phyloP scores from a whole-genome alignment of 805 yeast species.

The Gaillardinia entomophila region DNA sequence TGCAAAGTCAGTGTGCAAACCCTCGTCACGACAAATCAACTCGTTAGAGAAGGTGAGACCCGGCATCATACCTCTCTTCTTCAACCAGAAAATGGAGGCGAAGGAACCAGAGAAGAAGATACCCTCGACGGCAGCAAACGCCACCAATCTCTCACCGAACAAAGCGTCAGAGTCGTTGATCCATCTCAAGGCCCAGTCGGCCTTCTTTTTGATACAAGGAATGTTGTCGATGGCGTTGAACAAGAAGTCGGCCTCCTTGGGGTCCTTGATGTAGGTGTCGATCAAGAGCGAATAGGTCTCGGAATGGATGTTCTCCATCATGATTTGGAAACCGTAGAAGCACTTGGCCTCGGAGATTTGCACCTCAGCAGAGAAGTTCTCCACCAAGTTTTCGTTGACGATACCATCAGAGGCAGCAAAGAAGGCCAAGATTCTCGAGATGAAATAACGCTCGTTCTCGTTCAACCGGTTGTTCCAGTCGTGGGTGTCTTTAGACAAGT shows the following conservation, averaged over 20 bases:
- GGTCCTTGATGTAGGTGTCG: conserved; percentile 94
- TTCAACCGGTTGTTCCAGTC: conserved; percentile 91
- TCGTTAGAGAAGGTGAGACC: conserved; percentile 97
- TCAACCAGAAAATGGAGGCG: conserved; percentile 97
- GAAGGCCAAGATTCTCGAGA: conserved; percentile 91
- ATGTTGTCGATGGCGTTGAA: conserved; percentile 95
- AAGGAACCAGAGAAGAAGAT: conserved; percentile 97
- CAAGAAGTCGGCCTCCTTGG: conserved; percentile 83
- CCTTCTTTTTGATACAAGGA: conserved; percentile 94
- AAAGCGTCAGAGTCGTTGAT: conserved; percentile 81
- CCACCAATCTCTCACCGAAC: conserved; percentile 93
- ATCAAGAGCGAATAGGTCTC: conserved; percentile 94
- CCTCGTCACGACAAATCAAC: conserved; percentile 97
- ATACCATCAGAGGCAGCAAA: conserved; percentile 99
- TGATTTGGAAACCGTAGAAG: conserved; percentile 98
- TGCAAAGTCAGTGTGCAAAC: conserved; percentile 97
- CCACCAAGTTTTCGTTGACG: conserved; percentile 95
- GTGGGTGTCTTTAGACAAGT: conserved; percentile 80
- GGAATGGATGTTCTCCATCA: conserved; percentile 99
- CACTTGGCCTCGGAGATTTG: conserved; percentile 97
- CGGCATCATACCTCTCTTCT: conserved; percentile 98
- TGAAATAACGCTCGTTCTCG: conserved; percentile 88
- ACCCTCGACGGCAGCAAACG: conserved; percentile 99
- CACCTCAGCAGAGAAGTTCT: conserved; percentile 95
- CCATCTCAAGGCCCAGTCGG: conserved; percentile 99